phyloP scores from a whole-genome alignment of 2,329 filamentous ascomycete genomes.

The Cladophialophora yegresii region DNA sequence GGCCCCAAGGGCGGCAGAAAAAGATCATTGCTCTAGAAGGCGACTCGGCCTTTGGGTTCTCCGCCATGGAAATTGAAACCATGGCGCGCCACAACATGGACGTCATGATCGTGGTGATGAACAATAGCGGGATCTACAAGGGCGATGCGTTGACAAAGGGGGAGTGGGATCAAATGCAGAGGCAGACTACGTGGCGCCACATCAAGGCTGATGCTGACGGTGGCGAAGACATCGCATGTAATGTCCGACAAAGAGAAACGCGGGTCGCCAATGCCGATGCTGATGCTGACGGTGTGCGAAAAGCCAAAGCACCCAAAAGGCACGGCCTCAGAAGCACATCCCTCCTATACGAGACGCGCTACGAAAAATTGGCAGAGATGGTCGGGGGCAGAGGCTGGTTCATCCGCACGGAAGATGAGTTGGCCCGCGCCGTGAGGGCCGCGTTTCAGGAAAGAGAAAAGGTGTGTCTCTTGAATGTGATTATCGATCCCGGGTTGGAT shows the following conservation, averaged over 20 bases:
- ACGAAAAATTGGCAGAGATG: conserved; percentile 58
- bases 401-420: conserved; percentile 55
- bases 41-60: conserved; percentile 60
- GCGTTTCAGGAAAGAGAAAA: conserved; percentile 52
- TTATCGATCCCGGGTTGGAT: conserved; percentile 55
- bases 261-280: conserved; percentile 32
- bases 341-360: conserved; percentile 57
- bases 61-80: conserved; percentile 58
- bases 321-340: conserved; percentile 54
- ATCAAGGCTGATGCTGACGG: conserved; percentile 31
- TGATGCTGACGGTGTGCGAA: conserved; percentile 25
- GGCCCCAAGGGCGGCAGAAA: conserved; percentile 45
- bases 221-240: too few species aligned
- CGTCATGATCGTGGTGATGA: conserved; percentile 58
- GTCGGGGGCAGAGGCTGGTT: conserved; percentile 57
- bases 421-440: conserved; percentile 53
- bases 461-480: conserved; percentile 56
- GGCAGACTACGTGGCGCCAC: conserved; percentile 43
- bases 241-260: too few species aligned
- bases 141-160: conserved; percentile 47
- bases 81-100: conserved; percentile 59
- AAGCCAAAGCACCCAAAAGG: conserved; percentile 22
- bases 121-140: conserved; percentile 57
- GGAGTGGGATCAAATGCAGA: conserved; percentile 50
- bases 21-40: conserved; percentile 60